phyloP scores from a whole-genome alignment of 768 basidiomycete genomes.

The Termitomyces sp. region DNA sequence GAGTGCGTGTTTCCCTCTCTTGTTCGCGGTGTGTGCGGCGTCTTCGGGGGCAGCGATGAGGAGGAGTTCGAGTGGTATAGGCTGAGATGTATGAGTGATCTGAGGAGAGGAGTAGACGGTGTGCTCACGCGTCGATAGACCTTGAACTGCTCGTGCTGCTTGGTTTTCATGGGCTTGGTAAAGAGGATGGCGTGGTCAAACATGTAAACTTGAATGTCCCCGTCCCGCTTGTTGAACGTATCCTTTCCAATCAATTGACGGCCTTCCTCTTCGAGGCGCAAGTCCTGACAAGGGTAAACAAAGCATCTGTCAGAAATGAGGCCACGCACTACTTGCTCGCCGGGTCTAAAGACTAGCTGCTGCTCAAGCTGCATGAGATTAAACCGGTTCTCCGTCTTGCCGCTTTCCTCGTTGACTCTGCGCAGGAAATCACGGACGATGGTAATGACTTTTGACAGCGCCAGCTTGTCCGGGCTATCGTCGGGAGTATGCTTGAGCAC shows the following conservation, averaged over 20 bases:
- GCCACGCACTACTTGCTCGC: conserved; percentile 77
- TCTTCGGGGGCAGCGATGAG: conserved; percentile 79
- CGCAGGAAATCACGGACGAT: conserved; percentile 77
- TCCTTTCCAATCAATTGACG: conserved; percentile 93
- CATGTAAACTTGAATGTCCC: conserved; percentile 89
- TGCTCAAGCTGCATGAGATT: conserved; percentile 91
- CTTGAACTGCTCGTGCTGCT: conserved; percentile 86
- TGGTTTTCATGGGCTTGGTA: conserved; percentile 80
- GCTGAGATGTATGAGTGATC: conserved; percentile 37
- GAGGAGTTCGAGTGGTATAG: conserved; percentile 92
- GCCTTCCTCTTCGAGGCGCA: conserved; percentile 80
- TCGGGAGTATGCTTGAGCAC: conserved; percentile 90
- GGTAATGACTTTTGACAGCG: conserved; percentile 69
- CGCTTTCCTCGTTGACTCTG: conserved; percentile 90
- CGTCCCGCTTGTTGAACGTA: conserved; percentile 81
- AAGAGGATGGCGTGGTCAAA: conserved; percentile 96
- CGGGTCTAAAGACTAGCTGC: conserved; percentile 84
- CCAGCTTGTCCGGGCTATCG: conserved; percentile 79
- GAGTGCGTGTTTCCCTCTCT: conserved; percentile 39
- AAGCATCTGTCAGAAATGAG: background rate
- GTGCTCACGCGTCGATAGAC: conserved; percentile 84
- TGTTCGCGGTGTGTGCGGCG: conserved; percentile 25
- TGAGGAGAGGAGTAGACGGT: background rate
- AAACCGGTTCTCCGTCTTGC: conserved; percentile 94
- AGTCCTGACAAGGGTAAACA: conserved; percentile 46